Evolutionary conservation across 169 alveolate genomes (phyloP).

Genomic region (Eimeria praecox): DNA sequence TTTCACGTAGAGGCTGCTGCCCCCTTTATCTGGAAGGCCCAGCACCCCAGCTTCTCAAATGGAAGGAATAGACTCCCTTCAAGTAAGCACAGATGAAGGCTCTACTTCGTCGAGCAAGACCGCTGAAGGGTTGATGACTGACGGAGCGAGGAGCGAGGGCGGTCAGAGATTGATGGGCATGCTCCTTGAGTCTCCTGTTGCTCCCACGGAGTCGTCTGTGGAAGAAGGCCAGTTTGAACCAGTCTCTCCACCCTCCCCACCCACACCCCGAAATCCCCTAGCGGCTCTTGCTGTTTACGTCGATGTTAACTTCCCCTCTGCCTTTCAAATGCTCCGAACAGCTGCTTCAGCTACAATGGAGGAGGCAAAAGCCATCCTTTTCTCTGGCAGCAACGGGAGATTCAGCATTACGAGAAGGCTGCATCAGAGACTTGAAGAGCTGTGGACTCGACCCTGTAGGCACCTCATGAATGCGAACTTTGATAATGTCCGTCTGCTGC

Average conservation of each 20-base stretch:
- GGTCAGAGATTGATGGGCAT: neutral
- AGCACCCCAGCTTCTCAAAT: neutral
- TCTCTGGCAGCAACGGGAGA: slow-evolving; percentile 25
- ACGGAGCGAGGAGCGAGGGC: neutral
- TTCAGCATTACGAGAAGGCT: neutral
- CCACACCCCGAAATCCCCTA: slow-evolving; percentile 15
- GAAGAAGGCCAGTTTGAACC: slow-evolving; percentile 7
- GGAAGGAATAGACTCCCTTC: neutral
- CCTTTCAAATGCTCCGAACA: slow-evolving; percentile 59
- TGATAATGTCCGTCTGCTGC: neutral
- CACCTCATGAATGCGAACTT: neutral
- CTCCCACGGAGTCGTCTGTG: neutral
- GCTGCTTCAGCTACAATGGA: slow-evolving; percentile 42
- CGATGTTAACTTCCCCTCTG: slow-evolving; percentile 29
- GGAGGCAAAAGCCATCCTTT: slow-evolving; percentile 34
- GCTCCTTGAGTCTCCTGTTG: neutral
- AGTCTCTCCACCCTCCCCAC: slow-evolving; percentile 32
- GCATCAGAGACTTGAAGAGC: slow-evolving; percentile 7
- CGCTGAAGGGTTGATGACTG: neutral
- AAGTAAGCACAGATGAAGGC: neutral
- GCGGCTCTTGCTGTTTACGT: slow-evolving; percentile 59
- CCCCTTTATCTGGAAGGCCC: neutral
- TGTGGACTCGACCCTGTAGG: slow-evolving; percentile 21
- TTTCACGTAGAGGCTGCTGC: neutral
- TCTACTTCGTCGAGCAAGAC: slow-evolving; percentile 6